phyloP scores from a whole-genome alignment of 768 basidiomycete genomes.

The Leccinum incarnatum region DNA sequence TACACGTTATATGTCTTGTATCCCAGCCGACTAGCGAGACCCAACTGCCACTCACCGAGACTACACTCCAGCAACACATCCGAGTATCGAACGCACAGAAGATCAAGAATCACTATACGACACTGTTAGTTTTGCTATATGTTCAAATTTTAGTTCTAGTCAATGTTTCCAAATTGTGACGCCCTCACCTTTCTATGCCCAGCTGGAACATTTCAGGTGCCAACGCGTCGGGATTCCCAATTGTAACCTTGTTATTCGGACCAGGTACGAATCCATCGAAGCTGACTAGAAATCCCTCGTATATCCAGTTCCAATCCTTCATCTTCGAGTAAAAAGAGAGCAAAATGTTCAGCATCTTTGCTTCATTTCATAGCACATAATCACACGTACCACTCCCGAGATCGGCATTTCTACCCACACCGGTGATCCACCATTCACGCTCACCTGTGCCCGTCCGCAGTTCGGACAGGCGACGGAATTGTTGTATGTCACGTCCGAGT shows the following conservation, averaged over 20 bases:
- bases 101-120: too few relatives aligned
- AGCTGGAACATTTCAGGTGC: conserved; percentile 7
- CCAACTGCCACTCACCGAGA: too few relatives aligned
- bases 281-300: conserved; percentile 1
- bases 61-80: too few relatives aligned
- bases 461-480: conserved; percentile 5
- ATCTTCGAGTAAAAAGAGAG: not conserved
- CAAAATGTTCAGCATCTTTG: not conserved
- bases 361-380: too few relatives aligned
- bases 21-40: too few relatives aligned
- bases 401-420: conserved; percentile 9
- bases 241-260: not conserved
- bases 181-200: not conserved
- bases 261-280: conserved; percentile 12
- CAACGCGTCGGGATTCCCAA: conserved; percentile 5
- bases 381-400: not conserved
- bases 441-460: conserved; percentile 7
- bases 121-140: too few relatives aligned
- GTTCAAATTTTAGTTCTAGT: too few relatives aligned
- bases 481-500: conserved; percentile 6
- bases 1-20: too few relatives aligned
- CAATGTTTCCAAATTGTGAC: not conserved
- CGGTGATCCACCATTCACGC: conserved; percentile 1
- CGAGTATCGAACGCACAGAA: too few relatives aligned
- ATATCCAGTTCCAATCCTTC: conserved; percentile 6